Evolutionary conservation across 768 basidiomycete genomes (phyloP).

Genomic region (Arthromyces matolae): DNA sequence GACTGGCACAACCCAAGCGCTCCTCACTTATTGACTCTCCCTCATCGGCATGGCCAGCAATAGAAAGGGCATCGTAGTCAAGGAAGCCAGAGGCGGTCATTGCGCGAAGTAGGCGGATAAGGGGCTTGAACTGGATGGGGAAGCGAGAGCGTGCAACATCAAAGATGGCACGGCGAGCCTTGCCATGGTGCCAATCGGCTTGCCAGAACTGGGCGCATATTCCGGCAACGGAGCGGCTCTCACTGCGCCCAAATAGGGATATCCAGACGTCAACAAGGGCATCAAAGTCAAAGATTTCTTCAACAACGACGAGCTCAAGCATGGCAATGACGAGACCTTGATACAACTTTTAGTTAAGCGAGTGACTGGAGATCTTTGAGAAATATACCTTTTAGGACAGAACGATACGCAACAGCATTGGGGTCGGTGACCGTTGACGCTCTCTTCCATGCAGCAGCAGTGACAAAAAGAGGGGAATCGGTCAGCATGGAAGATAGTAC

Average conservation of each 20-base stretch:
- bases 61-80: slow-evolving; percentile 65
- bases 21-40: slow-evolving; percentile 39
- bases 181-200: slow-evolving; percentile 63
- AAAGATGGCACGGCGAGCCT: slow-evolving; percentile 72
- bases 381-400: slow-evolving; percentile 86
- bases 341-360: too few species aligned
- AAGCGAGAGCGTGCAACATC: slow-evolving; percentile 82
- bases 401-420: slow-evolving; percentile 76
- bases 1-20: slow-evolving; percentile 56
- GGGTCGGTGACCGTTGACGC: slow-evolving; percentile 69
- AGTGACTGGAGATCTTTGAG: too few species aligned
- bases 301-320: slow-evolving; percentile 70
- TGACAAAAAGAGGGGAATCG: slow-evolving; percentile 72
- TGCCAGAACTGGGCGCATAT: slow-evolving; percentile 85
- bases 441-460: slow-evolving; percentile 62
- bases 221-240: slow-evolving; percentile 56
- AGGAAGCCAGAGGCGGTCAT: slow-evolving; percentile 77
- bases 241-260: slow-evolving; percentile 74
- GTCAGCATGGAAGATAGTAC: slow-evolving; percentile 58
- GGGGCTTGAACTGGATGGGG: slow-evolving; percentile 70
- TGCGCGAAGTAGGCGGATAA: slow-evolving; percentile 69
- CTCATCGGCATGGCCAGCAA: slow-evolving; percentile 43
- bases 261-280: slow-evolving; percentile 74
- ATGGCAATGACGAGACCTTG: slow-evolving; percentile 74
- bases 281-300: slow-evolving; percentile 74